Base-by-base conservation (phyloP, 805 yeast species). In the Lipomyces oligophaga region DNA sequence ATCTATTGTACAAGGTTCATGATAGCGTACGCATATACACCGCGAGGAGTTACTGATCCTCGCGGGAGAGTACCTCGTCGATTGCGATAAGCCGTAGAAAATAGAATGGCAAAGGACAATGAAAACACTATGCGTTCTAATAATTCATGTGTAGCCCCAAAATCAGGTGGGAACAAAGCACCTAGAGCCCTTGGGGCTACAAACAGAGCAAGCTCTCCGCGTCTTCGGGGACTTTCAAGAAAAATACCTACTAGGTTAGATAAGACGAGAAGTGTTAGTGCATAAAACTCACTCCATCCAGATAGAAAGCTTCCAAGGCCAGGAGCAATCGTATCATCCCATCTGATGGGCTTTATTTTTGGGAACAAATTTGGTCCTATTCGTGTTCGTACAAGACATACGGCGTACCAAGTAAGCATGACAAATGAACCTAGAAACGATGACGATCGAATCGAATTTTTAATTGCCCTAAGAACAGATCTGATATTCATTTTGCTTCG, bases 191-290 rank as follows among this genome's bases (percentile, higher is more conserved):
- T 22, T 8, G 53, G 53, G 11, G 45, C 27, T 11, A 48, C 76
- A 54, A 73, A 73, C 22, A 73, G 63, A 0, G 76, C 75, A 60
- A 73, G 68, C 49, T 73, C 78, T 41, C 73, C 70, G 20, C 77
- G 63, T 24, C 78, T 61, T 41, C 60, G 66, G 1, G 66, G 63
- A 4, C 63, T 61, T 45, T 74, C 77, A 2, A 49, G 20, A 24
- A 49, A 41, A 3, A 49, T 37, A 22, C 54, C 54, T 49, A 11
- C n/a, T 8, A 8, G 21, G 2, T 19, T 13, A 33, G 41, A 2
- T 13, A 8, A 26, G 10, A 39, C 22, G 31, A 18, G 5, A 34
- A 30, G 8, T 10, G 35, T 5, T 8, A 28, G 13, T 15, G 11
- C 11, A 27, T 71, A 58, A 27, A 67, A 62, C 26, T 69, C 61